These are phyloP conservation scores for Trypanosoma congolense DNA, from an alignment of 208 protist genomes.

Conservation along the genomic window DNA sequence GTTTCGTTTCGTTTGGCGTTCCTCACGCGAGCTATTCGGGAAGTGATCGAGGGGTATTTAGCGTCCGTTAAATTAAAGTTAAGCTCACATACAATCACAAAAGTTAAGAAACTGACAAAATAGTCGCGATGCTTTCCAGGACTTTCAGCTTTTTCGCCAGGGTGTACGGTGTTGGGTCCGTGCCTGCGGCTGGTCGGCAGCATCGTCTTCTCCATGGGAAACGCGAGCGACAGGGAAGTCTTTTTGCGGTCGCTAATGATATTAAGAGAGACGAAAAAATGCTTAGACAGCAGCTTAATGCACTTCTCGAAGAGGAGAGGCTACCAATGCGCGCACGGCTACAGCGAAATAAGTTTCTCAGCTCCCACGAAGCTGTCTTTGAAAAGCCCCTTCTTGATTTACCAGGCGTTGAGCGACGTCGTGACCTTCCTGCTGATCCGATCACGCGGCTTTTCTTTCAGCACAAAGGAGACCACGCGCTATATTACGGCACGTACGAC, in stretches of 20 bases:
- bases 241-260: slow-evolving; percentile 75
- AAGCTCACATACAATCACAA: too few species aligned
- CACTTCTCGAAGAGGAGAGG: slow-evolving; percentile 63
- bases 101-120: too few species aligned
- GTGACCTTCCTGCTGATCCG: slow-evolving; percentile 84
- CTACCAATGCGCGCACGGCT: slow-evolving; percentile 30
- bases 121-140: slow-evolving; percentile 24
- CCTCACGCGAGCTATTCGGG: too few species aligned
- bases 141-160: slow-evolving; percentile 29
- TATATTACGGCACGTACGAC: slow-evolving; percentile 89
- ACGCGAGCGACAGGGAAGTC: slow-evolving; percentile 59
- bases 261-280: slow-evolving; percentile 55
- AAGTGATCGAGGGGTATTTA: too few species aligned
- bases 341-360: slow-evolving; percentile 8
- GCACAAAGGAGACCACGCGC: slow-evolving; percentile 86
- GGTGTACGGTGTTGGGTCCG: slow-evolving; percentile 54
- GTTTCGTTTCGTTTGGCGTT: too few species aligned
- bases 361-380: slow-evolving; percentile 22
- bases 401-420: slow-evolving; percentile 73
- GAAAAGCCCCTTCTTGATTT: slow-evolving; percentile 65
- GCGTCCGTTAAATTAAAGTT: too few species aligned
- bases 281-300: slow-evolving; percentile 76
- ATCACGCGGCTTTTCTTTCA: slow-evolving; percentile 91
- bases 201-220: slow-evolving; percentile 38
- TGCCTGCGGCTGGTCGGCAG: slow-evolving; percentile 11